A percentile compares a stretch with the other conserved stretches of the same genome.
Conservation (phyloP, 768 basidiomycete genomes). For the Fibroporia radiculosa region DNA sequence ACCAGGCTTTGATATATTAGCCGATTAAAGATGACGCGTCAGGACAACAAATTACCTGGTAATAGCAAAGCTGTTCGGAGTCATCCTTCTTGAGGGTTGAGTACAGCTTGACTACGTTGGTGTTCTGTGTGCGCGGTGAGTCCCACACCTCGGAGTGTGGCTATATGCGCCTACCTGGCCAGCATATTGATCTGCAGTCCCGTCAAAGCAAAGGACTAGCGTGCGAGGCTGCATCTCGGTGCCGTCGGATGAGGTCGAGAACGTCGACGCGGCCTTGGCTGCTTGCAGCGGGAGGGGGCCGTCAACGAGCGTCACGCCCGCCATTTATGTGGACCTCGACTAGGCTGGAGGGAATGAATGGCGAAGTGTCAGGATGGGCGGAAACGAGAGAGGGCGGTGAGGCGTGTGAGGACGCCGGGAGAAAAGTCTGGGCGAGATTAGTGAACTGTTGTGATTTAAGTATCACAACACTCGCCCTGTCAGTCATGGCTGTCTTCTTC, state of each 20-base stretch:
- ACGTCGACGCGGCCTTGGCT: neutral
- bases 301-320: neutral
- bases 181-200: constrained; percentile 49
- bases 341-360: neutral
- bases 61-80: constrained; percentile 48
- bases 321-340: neutral
- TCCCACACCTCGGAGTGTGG: neutral
- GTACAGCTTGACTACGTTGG: constrained; percentile 68
- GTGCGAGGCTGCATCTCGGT: constrained; percentile 27
- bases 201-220: constrained; percentile 65
- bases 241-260: neutral
- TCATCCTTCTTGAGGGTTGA: constrained; percentile 54
- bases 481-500: too few relatives aligned
- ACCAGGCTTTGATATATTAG: constrained; percentile 28
- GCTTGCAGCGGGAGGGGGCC: neutral
- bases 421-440: too few relatives aligned
- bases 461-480: too few relatives aligned
- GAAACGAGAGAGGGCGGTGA: constrained; percentile 3
- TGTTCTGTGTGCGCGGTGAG: constrained; percentile 32
- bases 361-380: neutral
- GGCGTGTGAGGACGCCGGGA: constrained; percentile 1
- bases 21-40: neutral
- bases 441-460: too few relatives aligned
- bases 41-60: constrained; percentile 41
- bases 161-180: constrained; percentile 28